Conservation (phyloP, 2,329 filamentous ascomycete genomes). For the Sclerotiophoma versabilis region DNA sequence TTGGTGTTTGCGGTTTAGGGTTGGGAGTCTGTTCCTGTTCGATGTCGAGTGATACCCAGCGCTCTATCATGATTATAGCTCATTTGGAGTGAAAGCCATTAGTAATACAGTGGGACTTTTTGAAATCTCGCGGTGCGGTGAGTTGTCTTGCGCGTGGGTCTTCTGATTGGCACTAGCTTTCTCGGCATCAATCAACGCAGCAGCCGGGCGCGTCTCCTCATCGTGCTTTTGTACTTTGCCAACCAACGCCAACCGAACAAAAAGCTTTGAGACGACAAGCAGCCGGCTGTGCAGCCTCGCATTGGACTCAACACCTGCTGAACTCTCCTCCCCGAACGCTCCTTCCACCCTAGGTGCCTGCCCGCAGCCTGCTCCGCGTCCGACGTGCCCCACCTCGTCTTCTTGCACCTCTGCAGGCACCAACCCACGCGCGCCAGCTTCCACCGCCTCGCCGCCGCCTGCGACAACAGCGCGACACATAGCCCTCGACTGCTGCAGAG, state of each 20-base stretch:
- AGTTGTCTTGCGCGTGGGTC: slow-evolving; percentile 18
- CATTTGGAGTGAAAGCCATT: slow-evolving; percentile 1
- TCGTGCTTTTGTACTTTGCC: slow-evolving; percentile 26
- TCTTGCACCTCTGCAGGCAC: slow-evolving; percentile 37
- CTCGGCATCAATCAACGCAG: slow-evolving; percentile 23
- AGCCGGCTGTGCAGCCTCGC: slow-evolving; percentile 29
- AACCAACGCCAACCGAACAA: slow-evolving; percentile 25
- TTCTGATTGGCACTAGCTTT: slow-evolving; percentile 17
- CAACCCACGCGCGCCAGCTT: slow-evolving; percentile 28
- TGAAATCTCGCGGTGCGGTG: slow-evolving; percentile 21
- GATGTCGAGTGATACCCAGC: slow-evolving; percentile 10
- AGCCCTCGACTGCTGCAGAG: slow-evolving; percentile 19
- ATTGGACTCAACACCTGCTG: slow-evolving; percentile 13
- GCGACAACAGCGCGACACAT: slow-evolving; percentile 3
- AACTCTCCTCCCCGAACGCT: slow-evolving; percentile 8
- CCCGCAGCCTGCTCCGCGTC: slow-evolving; percentile 35
- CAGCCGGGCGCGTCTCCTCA: slow-evolving; percentile 26
- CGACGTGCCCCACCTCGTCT: slow-evolving; percentile 45
- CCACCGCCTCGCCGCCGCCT: slow-evolving; percentile 21
- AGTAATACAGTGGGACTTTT: slow-evolving; percentile 18
- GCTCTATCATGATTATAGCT: slow-evolving; percentile 3
- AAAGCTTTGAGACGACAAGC: slow-evolving; percentile 28
- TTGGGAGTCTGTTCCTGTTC: background rate
- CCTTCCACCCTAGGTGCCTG: slow-evolving; percentile 27
- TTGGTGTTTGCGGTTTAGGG: background rate